Conservation (phyloP, 2,329 filamentous ascomycete species). For the Colletotrichum orchidophilum region DNA sequence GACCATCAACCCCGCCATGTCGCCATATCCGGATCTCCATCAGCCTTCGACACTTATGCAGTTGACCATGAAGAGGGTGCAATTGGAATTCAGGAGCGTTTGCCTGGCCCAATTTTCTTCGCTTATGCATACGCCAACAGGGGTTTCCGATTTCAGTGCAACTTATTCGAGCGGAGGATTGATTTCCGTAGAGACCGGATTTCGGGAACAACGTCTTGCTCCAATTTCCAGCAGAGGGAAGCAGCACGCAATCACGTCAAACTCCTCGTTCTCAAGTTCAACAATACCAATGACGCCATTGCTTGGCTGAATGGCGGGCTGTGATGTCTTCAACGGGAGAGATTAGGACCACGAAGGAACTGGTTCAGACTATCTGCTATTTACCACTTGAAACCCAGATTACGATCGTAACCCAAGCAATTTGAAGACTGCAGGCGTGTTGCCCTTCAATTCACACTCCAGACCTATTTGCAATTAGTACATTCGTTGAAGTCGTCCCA, state of each 20-base stretch:
- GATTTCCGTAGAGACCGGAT: not conserved
- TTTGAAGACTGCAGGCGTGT: too few species aligned
- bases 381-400: too few species aligned
- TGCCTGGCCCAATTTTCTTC: too few species aligned
- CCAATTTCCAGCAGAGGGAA: not conserved
- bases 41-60: too few species aligned
- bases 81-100: too few species aligned
- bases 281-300: not conserved
- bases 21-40: not conserved
- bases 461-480: too few species aligned
- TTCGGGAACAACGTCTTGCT: not conserved
- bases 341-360: not conserved
- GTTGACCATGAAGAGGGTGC: not conserved
- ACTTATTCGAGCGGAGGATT: not conserved
- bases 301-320: not conserved
- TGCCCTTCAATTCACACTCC: too few species aligned
- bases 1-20: constrained; percentile 13
- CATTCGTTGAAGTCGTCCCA: too few species aligned
- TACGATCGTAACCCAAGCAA: too few species aligned
- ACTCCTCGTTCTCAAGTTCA: not conserved
- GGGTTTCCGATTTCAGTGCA: not conserved
- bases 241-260: not conserved
- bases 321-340: not conserved
- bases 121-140: not conserved
- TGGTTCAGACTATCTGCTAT: too few species aligned